A percentile compares a stretch with the other conserved stretches of the same genome.
Evolutionary conservation across 352 stramenopile genomes (phyloP).

Genomic region (Phytophthora litchii): DNA sequence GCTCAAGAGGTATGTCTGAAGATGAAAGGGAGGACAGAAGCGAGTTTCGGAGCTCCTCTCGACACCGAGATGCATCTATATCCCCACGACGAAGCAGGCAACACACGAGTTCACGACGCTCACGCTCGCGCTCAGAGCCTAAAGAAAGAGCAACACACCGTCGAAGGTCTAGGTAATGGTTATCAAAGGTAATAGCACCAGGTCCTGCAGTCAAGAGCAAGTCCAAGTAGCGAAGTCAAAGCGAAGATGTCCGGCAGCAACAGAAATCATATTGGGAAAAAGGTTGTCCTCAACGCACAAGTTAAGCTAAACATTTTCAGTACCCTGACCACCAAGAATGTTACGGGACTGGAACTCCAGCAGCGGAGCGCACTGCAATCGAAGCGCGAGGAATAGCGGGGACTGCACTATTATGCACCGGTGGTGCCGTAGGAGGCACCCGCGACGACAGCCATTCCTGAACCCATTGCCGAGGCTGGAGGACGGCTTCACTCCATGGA

Average conservation of each 20-base stretch:
- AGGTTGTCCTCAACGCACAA: conserved; percentile 2
- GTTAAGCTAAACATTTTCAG: background rate
- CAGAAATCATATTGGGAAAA: conserved; percentile 7
- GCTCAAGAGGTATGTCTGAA: conserved; percentile 13
- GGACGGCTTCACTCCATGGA: conserved; percentile 50
- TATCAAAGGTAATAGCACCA: background rate
- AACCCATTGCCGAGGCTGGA: conserved; percentile 42
- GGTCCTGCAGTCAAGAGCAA: conserved; percentile 1
- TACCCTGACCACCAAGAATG: conserved; percentile 1
- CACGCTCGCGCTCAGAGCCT: conserved; percentile 19
- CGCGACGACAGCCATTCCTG: conserved; percentile 42
- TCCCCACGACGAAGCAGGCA: conserved; percentile 3
- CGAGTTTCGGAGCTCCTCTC: background rate
- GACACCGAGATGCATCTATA: conserved; percentile 13
- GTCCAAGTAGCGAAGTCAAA: background rate
- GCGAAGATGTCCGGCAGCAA: background rate
- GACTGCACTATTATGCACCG: conserved; percentile 42
- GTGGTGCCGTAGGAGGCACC: conserved; percentile 40
- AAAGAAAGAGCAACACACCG: background rate
- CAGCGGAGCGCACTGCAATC: conserved; percentile 33
- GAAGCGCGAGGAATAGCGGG: conserved; percentile 36
- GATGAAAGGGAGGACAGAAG: conserved; percentile 6
- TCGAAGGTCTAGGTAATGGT: conserved; percentile 1
- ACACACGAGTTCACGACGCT: conserved; percentile 1
- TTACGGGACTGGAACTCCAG: conserved; percentile 34